Evolutionary conservation across 208 protist species (phyloP), one percentile per base, ranked within the genome.

Genomic region (Wallacemonas sp.): DNA sequence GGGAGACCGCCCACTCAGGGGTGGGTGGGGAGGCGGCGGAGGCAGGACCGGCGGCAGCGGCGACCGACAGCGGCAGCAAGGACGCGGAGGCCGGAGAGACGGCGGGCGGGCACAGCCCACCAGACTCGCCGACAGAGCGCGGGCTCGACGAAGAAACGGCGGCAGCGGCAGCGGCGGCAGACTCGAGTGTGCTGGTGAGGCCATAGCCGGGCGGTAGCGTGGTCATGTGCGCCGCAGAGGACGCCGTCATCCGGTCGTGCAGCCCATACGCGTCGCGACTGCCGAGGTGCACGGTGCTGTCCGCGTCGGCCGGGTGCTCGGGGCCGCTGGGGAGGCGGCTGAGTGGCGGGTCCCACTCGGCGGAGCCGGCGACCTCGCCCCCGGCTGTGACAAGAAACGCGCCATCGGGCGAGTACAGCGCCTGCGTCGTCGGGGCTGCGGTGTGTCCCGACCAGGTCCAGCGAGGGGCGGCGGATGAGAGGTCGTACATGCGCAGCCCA

Each of bases 391-490:
- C 74, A 12, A 90, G 59, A 65, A 81, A 79, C 23, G 74, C 45
- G 25, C 89, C 89, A 31, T 89, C 89, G 2, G 89, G 89, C 8
- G 85, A 83, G 74, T 89, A 94, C 25, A 91, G 46, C 41, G 74
- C 74, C 70, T 94, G 89, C 46, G 82, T 88, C 23, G 81, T 79
- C 25, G 76, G 67, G 23, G 81, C 82, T 1, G 73, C 62, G 1
- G 81, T 92, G 25, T 66, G 52, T 3, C 72, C 78, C 36, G 62
- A 38, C 65, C 70, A 82, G 26, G 61, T 67, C 48, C 38, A 38
- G 28, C 63, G 26, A 3, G 81, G 71, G 3, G 52, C 45, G 0
- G 81, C 70, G 41, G 73, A 66, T 31, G 81, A 86, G 38, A 93
- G 49, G 71, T 88, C 83, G 73, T 83, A 90, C 32, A 81, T 65